Evolutionary conservation across 192 early-diverging fungal genomes (phyloP), one percentile per base, ranked within the genome.

Genomic region (Backusella tuberculispora): DNA sequence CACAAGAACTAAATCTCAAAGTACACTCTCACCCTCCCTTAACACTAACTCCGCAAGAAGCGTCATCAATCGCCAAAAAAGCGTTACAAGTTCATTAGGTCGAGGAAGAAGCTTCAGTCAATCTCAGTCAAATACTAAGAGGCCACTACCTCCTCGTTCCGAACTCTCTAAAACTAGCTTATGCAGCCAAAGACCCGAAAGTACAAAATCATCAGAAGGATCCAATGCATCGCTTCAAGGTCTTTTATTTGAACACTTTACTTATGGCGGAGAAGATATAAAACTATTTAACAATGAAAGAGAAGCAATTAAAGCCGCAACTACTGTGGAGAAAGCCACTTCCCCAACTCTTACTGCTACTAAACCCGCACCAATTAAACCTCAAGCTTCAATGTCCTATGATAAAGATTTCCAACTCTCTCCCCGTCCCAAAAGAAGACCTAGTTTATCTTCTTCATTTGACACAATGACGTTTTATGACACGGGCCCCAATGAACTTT

Each of bases 221-320:
- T 37, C 47, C 37, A 56, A 60, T 17, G 9, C 41, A 24, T 44
- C 71, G 2, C 21, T 72, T 14, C 42, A 73, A 4, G 72, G 60
- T 0, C 42, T 46, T 13, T n/a, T 73, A n/a, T 26, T 73, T 42
- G 72, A 73, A 17, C 72, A 47, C 44, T 73, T 73, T 66, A 73
- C 72, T 24, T 73, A 63, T 47, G 72, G 72, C 0, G 72, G 72
- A 65, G 72, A 73, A 46, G 60, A 65, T 26, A 73, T 73, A 1
- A 12, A 47, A 17, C 19, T 73, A 29, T 65, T 73, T 19, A 17
- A 21, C 9, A 64, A 73, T 19, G 47, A 72, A 15, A 38, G 48
- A 41, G 19, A 6, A 26, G 10, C 29, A 41, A 46, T 45, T 13
- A 60, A 40, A 44, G 14, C 56, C 42, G 24, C 5, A 26, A 60